A percentile compares a stretch with the other conserved stretches of the same genome.
Conservation (phyloP, 2,329 filamentous ascomycete species). For the Pseudopithomyces maydicus region DNA sequence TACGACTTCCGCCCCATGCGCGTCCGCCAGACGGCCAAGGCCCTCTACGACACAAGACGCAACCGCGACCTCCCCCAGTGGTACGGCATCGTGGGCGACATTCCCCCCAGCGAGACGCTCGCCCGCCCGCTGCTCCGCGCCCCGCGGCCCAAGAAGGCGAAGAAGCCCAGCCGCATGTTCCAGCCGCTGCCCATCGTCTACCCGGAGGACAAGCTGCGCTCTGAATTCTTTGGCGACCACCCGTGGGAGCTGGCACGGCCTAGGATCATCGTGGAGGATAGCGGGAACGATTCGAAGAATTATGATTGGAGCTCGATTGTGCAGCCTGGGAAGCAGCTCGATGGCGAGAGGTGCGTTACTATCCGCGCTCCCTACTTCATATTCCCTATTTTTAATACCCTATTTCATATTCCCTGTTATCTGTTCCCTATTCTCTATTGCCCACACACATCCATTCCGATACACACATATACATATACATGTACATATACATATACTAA, state of each 20-base stretch:
- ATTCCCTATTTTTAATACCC: too few relatives aligned
- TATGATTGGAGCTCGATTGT: conserved; percentile 80
- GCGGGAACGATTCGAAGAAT: conserved; percentile 77
- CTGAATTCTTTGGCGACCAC: conserved; percentile 87
- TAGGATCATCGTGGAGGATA: conserved; percentile 79
- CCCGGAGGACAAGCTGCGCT: conserved; percentile 80
- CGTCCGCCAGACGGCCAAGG: conserved; percentile 58
- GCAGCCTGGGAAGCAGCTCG: conserved; percentile 76
- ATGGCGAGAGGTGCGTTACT: conserved; percentile 85
- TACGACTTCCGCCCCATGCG: conserved; percentile 58
- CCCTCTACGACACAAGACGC: conserved; percentile 53
- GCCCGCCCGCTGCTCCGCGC: conserved; percentile 60
- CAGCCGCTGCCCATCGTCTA: conserved; percentile 78
- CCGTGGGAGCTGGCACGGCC: conserved; percentile 96
- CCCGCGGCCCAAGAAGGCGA: conserved; percentile 49
- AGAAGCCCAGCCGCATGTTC: conserved; percentile 76
- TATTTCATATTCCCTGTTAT: too few relatives aligned
- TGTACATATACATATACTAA: background rate
- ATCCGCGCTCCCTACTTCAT: too few relatives aligned
- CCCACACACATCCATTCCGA: too few relatives aligned
- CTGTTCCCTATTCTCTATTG: too few relatives aligned
- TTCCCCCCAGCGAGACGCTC: conserved; percentile 65
- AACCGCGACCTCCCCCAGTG: conserved; percentile 56
- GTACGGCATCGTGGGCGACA: conserved; percentile 61
- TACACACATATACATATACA: too few relatives aligned